Conservation (phyloP, 176 grass and related monocot species). For the Tillandsia fasciculata region DNA sequence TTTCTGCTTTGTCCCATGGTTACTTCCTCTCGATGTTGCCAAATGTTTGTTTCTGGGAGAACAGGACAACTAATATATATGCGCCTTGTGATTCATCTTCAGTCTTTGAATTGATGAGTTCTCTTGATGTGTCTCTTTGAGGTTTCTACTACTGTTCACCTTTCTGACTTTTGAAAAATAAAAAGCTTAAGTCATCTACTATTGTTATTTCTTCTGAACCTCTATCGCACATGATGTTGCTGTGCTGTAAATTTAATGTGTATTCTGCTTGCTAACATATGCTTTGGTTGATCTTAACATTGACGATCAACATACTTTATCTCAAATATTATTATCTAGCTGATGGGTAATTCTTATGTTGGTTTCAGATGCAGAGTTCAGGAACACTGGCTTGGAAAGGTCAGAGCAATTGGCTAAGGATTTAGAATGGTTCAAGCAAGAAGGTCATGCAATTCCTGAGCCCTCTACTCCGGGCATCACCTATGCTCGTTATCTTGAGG, state of each 20-base stretch:
- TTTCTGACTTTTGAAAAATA: neutral
- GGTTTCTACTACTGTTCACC: neutral
- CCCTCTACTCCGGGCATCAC: conserved; percentile 51
- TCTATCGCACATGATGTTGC: no score
- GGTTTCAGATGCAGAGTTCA: conserved; percentile 72
- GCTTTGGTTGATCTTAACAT: no score
- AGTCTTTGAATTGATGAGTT: neutral
- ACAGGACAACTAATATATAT: no score
- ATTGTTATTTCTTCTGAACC: neutral
- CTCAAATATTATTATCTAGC: neutral
- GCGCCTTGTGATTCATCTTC: neutral
- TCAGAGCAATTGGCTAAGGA: conserved; percentile 71
- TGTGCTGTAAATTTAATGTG: no score
- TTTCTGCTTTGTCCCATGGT: no score
- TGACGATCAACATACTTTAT: no score
- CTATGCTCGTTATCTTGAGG: conserved; percentile 63
- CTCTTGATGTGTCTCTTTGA: neutral
- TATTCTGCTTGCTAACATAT: no score
- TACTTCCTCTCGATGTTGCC: no score
- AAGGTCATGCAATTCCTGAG: conserved; percentile 74
- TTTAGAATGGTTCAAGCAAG: conserved; percentile 81
- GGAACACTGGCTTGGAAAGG: conserved; percentile 88
- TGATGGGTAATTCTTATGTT: neutral
- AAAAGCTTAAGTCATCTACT: neutral
- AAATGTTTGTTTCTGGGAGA: no score